Conservation (phyloP, 1,284 basidiomycete species). For the Cryptococcus deneoformans region DNA sequence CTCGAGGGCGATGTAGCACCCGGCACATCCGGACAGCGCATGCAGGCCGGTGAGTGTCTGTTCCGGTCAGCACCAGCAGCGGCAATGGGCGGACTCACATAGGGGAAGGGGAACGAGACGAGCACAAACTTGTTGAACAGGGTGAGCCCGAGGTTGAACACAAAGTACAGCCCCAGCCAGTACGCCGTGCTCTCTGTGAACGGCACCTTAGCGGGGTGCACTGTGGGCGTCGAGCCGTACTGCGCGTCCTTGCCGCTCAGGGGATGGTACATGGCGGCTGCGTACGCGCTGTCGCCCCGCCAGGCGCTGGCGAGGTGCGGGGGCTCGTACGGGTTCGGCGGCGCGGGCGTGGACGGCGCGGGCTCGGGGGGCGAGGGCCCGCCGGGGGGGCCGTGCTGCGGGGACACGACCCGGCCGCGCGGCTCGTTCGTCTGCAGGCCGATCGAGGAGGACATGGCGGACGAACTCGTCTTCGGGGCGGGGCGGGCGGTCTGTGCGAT, state of each 20-base stretch:
- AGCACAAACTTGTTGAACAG: constrained; percentile 90
- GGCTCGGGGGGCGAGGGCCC: neutral
- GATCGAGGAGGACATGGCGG: constrained; percentile 9
- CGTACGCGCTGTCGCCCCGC: neutral
- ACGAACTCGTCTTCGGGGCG: neutral
- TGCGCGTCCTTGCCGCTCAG: constrained; percentile 13
- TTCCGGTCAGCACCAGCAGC: constrained; percentile 1
- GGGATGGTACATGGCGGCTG: constrained; percentile 1
- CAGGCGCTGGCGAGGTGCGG: neutral
- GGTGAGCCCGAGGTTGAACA: constrained; percentile 83
- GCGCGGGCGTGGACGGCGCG: neutral
- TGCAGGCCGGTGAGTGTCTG: constrained; percentile 77
- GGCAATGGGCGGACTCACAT: constrained; percentile 49
- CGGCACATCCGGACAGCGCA: constrained; percentile 74
- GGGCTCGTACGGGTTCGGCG: constrained; percentile 7
- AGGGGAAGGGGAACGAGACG: constrained; percentile 86
- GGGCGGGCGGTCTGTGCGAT: neutral
- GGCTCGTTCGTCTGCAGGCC: constrained; percentile 6
- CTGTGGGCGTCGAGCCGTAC: constrained; percentile 6
- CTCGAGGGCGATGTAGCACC: constrained; percentile 67
- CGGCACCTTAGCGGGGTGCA: constrained; percentile 11
- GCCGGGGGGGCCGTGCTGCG: neutral
- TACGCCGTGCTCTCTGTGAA: constrained; percentile 41
- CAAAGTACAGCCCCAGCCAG: constrained; percentile 80
- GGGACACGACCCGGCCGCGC: constrained; percentile 11